These are phyloP conservation scores for Mycena alexandri DNA, from an alignment of 768 basidiomycete genomes.

Conservation along the genomic window DNA sequence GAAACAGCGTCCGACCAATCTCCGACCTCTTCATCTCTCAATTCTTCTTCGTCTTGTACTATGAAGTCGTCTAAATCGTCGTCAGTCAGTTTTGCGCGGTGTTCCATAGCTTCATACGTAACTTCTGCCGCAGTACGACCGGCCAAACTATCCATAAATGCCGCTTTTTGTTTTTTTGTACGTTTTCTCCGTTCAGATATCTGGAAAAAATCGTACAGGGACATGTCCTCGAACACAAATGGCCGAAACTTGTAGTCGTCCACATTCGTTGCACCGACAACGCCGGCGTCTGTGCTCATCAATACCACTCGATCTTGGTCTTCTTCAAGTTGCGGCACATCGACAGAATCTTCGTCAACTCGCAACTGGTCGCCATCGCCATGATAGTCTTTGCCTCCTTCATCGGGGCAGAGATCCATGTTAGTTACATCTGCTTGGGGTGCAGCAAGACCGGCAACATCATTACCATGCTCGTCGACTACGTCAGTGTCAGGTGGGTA, in stretches of 20 bases:
- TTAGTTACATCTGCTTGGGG: background rate
- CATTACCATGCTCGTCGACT: no score
- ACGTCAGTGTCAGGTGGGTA: background rate
- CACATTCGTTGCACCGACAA: background rate
- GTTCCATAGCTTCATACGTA: no score
- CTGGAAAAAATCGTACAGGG: background rate
- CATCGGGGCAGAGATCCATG: background rate
- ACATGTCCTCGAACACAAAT: background rate
- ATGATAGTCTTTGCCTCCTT: no score
- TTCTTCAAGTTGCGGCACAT: no score
- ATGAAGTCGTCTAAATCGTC: background rate
- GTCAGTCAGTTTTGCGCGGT: no score
- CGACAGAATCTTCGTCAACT: no score
- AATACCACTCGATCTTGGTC: background rate
- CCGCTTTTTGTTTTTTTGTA: background rate
- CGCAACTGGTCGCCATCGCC: no score
- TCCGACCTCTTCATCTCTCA: slow-evolving; percentile 4
- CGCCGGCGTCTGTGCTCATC: background rate
- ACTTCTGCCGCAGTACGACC: background rate
- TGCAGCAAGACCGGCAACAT: background rate
- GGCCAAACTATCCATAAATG: background rate
- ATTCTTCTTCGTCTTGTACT: background rate
- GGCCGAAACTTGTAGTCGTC: slow-evolving; percentile 3
- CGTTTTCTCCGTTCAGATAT: background rate
- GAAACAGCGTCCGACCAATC: background rate